Evolutionary conservation across 306 rosid species (phyloP).

Genomic region (Purshia tridentata): DNA sequence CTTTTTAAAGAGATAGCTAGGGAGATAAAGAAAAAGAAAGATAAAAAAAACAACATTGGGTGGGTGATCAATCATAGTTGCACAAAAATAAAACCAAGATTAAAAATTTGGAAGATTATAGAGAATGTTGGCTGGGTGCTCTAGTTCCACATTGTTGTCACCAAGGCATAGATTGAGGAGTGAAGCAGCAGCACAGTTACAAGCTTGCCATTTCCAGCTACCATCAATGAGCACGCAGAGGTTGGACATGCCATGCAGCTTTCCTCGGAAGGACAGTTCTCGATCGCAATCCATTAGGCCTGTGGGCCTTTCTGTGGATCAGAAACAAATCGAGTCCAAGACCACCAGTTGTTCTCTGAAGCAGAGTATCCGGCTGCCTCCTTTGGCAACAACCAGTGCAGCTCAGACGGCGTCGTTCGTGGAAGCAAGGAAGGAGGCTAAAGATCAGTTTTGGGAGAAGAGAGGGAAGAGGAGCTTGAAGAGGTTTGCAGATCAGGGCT

Average conservation of each 20-base stretch:
- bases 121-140: constrained; percentile 99
- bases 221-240: constrained; percentile 98
- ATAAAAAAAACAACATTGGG: constrained; percentile 31
- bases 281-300: constrained; percentile 73
- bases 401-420: constrained; percentile 20
- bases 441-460: constrained; percentile 58
- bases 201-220: constrained; percentile 82
- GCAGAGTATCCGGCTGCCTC: constrained; percentile 84
- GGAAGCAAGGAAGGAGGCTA: constrained; percentile 41
- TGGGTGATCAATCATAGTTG: constrained; percentile 46
- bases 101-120: constrained; percentile 40
- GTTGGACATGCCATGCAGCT: constrained; percentile 82
- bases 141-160: constrained; percentile 96
- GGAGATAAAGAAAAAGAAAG: constrained; percentile 22
- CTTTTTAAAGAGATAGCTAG: constrained; percentile 36
- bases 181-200: constrained; percentile 84
- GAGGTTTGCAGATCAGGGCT: constrained; percentile 56
- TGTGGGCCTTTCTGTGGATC: constrained; percentile 52
- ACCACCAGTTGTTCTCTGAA: constrained; percentile 56
- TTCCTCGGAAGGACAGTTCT: constrained; percentile 65
- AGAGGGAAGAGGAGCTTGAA: constrained; percentile 55
- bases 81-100: constrained; percentile 9
- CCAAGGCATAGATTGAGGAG: constrained; percentile 98
- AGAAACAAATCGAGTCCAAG: constrained; percentile 57
- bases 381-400: constrained; percentile 46